Conservation (phyloP, 768 basidiomycete species). For the Xerocomus potaroensis region DNA sequence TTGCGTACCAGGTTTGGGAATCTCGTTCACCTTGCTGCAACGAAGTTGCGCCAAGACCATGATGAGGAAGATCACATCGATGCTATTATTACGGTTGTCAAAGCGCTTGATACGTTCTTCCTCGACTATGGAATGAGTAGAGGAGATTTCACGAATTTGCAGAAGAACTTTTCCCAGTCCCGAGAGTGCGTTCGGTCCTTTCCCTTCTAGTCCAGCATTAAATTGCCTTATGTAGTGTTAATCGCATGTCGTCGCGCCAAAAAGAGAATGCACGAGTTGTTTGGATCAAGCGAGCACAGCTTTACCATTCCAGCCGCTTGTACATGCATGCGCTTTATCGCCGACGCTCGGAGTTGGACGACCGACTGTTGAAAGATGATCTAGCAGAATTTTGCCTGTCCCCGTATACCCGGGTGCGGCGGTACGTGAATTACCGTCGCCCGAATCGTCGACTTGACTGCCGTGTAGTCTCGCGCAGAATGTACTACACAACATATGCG, state of each 20-base stretch:
- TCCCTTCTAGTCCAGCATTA: not conserved
- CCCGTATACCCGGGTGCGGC: conserved; percentile 71
- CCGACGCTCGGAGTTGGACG: conserved; percentile 68
- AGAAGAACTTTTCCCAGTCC: conserved; percentile 40
- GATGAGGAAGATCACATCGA: conserved; percentile 84
- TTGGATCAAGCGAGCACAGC: conserved; percentile 72
- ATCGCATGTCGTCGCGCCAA: conserved; percentile 66
- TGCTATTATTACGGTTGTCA: conserved; percentile 67
- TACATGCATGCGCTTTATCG: conserved; percentile 78
- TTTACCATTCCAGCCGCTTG: conserved; percentile 71
- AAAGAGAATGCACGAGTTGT: conserved; percentile 72
- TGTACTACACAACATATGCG: conserved; percentile 58
- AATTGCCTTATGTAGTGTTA: conserved; percentile 39
- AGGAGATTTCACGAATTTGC: conserved; percentile 54
- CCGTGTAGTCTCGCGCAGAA: conserved; percentile 59
- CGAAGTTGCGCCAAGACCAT: conserved; percentile 53
- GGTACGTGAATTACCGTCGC: conserved; percentile 40
- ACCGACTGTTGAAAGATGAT: conserved; percentile 56
- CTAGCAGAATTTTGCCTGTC: conserved; percentile 74
- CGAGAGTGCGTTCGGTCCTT: conserved; percentile 21
- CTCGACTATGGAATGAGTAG: conserved; percentile 65
- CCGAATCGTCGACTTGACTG: conserved; percentile 1
- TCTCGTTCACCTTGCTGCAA: conserved; percentile 64
- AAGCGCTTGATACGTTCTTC: conserved; percentile 72
- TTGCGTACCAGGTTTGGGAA: conserved; percentile 65